These are phyloP conservation scores for Sarocladium oryzae DNA, from an alignment of 2,329 filamentous ascomycete species.

Conservation along the genomic window DNA sequence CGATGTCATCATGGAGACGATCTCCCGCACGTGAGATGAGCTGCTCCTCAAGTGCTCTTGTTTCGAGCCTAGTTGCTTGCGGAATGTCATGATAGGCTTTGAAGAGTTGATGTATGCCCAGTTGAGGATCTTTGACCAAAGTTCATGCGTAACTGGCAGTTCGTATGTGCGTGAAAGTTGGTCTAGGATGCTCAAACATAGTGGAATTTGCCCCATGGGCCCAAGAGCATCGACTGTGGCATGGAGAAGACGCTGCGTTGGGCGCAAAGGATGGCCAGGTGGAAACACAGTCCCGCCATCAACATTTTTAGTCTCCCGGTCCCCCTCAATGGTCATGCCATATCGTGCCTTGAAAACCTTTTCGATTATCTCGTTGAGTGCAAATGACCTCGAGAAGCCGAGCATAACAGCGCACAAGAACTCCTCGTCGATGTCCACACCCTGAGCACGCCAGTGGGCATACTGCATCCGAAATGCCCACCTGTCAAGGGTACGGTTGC, in stretches of 20 bases:
- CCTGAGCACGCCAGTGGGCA: constrained; percentile 14
- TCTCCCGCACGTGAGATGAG: constrained; percentile 16
- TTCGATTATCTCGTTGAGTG: constrained; percentile 24
- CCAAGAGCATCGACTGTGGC: constrained; percentile 64
- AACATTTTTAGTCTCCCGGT: constrained; percentile 17
- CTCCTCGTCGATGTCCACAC: constrained; percentile 29
- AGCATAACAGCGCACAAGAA: constrained; percentile 35
- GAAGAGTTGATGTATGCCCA: constrained; percentile 56
- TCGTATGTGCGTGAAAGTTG: constrained; percentile 54
- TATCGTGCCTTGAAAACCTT: constrained; percentile 27
- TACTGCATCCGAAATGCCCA: constrained; percentile 19
- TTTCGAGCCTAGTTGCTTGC: constrained; percentile 9
- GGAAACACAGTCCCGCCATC: constrained; percentile 33
- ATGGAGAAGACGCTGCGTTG: constrained; percentile 48
- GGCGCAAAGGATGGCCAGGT: constrained; percentile 48
- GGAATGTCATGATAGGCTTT: constrained; percentile 28
- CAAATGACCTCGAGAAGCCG: constrained; percentile 33
- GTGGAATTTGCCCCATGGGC: constrained; percentile 55
- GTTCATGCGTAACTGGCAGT: constrained; percentile 46
- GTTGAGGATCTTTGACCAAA: constrained; percentile 62
- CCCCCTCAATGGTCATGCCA: constrained; percentile 18
- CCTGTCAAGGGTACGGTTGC: constrained; percentile 11
- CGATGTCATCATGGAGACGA: constrained; percentile 56
- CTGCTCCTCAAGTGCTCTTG: background rate
- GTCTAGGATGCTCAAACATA: constrained; percentile 54